phyloP scores from a whole-genome alignment of 331 rosid species.

The Quercus phellos region DNA sequence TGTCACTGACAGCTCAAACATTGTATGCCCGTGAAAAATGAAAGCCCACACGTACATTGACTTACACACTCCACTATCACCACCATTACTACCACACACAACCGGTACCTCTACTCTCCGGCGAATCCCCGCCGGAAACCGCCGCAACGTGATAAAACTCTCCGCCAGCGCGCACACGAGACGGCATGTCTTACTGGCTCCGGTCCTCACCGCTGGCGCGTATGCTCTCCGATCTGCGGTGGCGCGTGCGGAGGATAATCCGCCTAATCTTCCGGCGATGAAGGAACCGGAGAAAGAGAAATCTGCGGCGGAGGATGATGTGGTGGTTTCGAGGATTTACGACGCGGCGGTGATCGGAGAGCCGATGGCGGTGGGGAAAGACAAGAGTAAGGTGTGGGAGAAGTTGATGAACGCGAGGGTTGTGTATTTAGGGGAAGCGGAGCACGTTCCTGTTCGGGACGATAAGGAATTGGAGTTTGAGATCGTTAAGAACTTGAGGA shows the following conservation, averaged over 20 bases:
- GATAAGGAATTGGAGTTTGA: conserved; percentile 89
- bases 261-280: neutral
- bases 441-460: conserved; percentile 84
- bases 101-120: conserved; percentile 15
- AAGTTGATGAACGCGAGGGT: conserved; percentile 82
- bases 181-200: conserved; percentile 54
- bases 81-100: conserved; percentile 23
- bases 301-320: conserved; percentile 38
- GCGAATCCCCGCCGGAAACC: conserved; percentile 16
- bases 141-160: conserved; percentile 23
- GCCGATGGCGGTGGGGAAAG: conserved; percentile 87
- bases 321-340: conserved; percentile 70
- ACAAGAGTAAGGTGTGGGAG: conserved; percentile 84
- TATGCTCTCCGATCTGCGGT: conserved; percentile 51
- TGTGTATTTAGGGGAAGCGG: conserved; percentile 90
- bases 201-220: conserved; percentile 64
- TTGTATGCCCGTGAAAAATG: conserved; percentile 41
- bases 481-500: conserved; percentile 65
- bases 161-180: conserved; percentile 31
- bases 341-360: conserved; percentile 90
- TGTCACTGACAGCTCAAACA: neutral
- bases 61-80: conserved; percentile 31
- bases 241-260: conserved; percentile 54
- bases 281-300: neutral
- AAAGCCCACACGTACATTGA: conserved; percentile 45